These are phyloP conservation scores for Hypomontagnella monticulosa DNA, from an alignment of 495 filamentous ascomycete species.

Conservation along the genomic window DNA sequence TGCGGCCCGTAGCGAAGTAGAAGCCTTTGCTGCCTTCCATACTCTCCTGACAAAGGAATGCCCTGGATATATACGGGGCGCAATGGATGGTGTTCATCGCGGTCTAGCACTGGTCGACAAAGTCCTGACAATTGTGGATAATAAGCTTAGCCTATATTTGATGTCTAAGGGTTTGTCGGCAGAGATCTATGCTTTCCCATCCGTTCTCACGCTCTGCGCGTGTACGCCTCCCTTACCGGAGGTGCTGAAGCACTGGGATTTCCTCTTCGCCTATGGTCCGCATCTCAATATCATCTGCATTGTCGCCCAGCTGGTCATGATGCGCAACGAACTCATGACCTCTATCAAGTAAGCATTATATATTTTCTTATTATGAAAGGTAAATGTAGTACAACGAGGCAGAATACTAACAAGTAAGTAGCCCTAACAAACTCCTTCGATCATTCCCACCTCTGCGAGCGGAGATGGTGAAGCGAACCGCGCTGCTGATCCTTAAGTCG, in stretches of 20 bases:
- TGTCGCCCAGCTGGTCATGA: constrained; percentile 91
- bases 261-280: constrained; percentile 92
- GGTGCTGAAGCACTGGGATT: constrained; percentile 96
- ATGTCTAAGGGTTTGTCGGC: constrained; percentile 86
- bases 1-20: constrained; percentile 90
- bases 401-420: constrained; percentile 49
- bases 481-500: constrained; percentile 80
- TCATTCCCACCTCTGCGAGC: constrained; percentile 89
- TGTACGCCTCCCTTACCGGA: constrained; percentile 97
- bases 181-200: constrained; percentile 97
- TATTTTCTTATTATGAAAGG: too few species aligned
- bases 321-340: constrained; percentile 81
- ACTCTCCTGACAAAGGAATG: constrained; percentile 88
- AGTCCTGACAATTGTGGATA: constrained; percentile 88
- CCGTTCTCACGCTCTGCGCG: constrained; percentile 91
- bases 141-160: constrained; percentile 84
- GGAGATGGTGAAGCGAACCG: constrained; percentile 79
- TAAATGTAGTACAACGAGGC: too few species aligned
- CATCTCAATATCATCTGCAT: constrained; percentile 97
- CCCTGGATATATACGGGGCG: constrained; percentile 91
- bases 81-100: constrained; percentile 97
- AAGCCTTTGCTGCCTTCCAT: constrained; percentile 92
- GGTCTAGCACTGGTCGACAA: constrained; percentile 91
- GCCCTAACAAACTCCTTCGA: constrained; percentile 89
- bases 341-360: constrained; percentile 77